phyloP scores from a whole-genome alignment of 2,329 filamentous ascomycete genomes.

The Botryotinia narcissicola region DNA sequence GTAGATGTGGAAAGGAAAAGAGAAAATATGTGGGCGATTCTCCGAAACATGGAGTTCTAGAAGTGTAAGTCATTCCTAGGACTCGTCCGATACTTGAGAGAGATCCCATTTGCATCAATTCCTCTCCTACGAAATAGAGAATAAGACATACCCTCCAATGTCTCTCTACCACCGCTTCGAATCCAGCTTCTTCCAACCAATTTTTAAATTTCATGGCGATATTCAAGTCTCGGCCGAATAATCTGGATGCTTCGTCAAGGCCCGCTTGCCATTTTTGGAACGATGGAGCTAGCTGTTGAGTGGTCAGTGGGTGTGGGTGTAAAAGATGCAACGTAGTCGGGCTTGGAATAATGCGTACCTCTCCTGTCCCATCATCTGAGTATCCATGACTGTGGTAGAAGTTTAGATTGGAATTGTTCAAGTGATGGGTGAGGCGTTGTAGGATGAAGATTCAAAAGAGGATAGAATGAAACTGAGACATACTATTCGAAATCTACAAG shows the following conservation, averaged over 20 bases:
- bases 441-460: neutral
- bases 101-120: neutral
- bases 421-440: too few relatives aligned
- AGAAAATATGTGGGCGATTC: neutral
- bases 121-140: neutral
- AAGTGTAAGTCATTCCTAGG: too few relatives aligned
- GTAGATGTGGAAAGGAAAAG: neutral
- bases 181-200: constrained; percentile 41
- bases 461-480: constrained; percentile 14
- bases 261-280: constrained; percentile 28
- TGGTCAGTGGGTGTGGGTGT: neutral
- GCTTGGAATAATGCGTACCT: neutral
- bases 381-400: neutral
- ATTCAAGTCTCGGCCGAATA: constrained; percentile 37
- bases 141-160: neutral
- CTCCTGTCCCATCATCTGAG: constrained; percentile 10
- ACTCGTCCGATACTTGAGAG: too few relatives aligned
- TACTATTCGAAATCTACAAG: constrained; percentile 31
- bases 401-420: neutral
- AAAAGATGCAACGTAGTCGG: neutral
- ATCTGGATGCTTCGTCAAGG: constrained; percentile 36
- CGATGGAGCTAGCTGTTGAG: constrained; percentile 15
- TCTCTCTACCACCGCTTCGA: constrained; percentile 33
- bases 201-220: constrained; percentile 24
- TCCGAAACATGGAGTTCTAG: neutral